Base-by-base conservation (phyloP, 2,329 filamentous ascomycete species). In the Aspergillus ochraceoroseus region DNA sequence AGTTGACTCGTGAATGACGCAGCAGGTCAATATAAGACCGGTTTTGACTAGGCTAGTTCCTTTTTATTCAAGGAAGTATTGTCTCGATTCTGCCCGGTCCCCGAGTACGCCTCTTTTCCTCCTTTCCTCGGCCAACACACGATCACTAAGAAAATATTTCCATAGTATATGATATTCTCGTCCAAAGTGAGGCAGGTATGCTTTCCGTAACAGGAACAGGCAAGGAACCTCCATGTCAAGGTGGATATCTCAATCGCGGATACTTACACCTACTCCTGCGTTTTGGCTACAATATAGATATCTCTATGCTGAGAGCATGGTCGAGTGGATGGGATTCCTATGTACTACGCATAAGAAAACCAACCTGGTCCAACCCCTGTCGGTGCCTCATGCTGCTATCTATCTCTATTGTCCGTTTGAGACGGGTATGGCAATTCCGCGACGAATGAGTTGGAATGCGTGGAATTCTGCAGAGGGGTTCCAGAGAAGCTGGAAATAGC, bases 231-330 rank as follows among this genome's bases (percentile, higher is more conserved):
- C n/a, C n/a, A n/a, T 0, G 70, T 64, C 6, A 77, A 76, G 46
- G 73, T 74, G 2, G 73, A 72, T 4, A 71, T 75, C 18, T 75
- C 73, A 0, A 74, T 77, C 32, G 74, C 74, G 0, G 74, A 77
- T 44, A 77, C 76, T 25, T 74, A 73, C 39, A 74, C 74, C 0
- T 73, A 72, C 48, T 67, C 64, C 17, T 73, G 70, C 38, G 74
- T 77, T 25, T 56, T 77, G 3, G 70, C 70, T 0, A 66, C 20
- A 63, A 67, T 12, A 65, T 78, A 13, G 75, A 79, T 29, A 71
- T 79, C 11, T 75, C 72, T 1, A 79, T 79, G 75, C 61, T 79
- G 75, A 79, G 52, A 68, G 70, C 32, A 75, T 78, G 73, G 64
- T 70, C 0, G 75, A 79, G 50, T 79, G 76, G 75, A 79, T 78